Percentiles rank a stretch among this genome's conserved stretches.
These are phyloP conservation scores for Naganishia onofrii DNA, from an alignment of 768 basidiomycete species.

Conservation along the genomic window DNA sequence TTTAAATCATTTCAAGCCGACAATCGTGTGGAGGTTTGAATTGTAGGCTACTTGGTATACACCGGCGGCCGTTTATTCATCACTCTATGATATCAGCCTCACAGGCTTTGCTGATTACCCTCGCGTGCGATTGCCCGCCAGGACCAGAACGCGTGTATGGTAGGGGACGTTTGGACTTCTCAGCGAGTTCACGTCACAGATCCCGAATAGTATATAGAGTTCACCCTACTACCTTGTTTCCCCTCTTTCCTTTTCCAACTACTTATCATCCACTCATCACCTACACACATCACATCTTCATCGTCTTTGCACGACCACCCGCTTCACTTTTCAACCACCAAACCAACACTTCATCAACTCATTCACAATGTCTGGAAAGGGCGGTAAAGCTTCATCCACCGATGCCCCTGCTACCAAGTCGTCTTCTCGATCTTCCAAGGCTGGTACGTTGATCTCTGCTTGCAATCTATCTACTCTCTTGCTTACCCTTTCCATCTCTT, in stretches of 20 bases:
- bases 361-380: constrained; percentile 30
- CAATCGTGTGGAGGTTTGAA: neutral
- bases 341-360: neutral
- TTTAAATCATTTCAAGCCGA: neutral
- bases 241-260: neutral
- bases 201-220: neutral
- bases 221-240: neutral
- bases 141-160: neutral
- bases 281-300: neutral
- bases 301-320: constrained; percentile 55
- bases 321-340: constrained; percentile 53
- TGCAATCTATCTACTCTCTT: neutral
- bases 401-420: constrained; percentile 20
- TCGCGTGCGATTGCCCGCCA: too few species aligned
- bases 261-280: neutral
- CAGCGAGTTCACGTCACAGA: neutral
- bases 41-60: neutral
- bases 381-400: constrained; percentile 2
- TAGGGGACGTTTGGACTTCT: neutral
- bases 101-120: too few species aligned
- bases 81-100: neutral
- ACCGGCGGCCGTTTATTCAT: neutral
- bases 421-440: constrained; percentile 3
- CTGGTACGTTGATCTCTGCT: constrained; percentile 58
- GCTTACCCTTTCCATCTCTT: constrained; percentile 45